Percentiles rank a stretch among this genome's conserved stretches.
Evolutionary conservation across 2,329 filamentous ascomycete species (phyloP).

Genomic region (Aspergillus puulaauensis): DNA sequence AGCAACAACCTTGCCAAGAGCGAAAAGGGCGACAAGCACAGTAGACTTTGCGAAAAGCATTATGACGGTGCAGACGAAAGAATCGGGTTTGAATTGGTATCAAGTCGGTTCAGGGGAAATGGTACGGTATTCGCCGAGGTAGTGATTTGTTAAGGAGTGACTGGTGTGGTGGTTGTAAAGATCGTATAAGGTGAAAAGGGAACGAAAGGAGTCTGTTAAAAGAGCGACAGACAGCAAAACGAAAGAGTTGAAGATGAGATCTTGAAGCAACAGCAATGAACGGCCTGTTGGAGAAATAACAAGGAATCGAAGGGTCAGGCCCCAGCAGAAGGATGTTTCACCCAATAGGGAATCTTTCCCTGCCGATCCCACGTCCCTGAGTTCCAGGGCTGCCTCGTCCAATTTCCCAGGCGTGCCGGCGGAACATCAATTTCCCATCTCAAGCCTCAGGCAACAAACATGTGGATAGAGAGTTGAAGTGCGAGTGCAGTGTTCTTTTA

Average conservation of each 20-base stretch:
- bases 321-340: constrained; percentile 9
- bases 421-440: not conserved
- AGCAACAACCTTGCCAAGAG: constrained; percentile 43
- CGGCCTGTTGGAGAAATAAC: constrained; percentile 2
- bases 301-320: constrained; percentile 16
- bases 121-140: not conserved
- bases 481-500: too few relatives aligned
- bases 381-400: not conserved
- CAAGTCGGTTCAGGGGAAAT: constrained; percentile 12
- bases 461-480: not conserved
- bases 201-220: constrained; percentile 8
- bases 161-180: constrained; percentile 7
- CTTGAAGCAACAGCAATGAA: not conserved
- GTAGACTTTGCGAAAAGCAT: constrained; percentile 49
- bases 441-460: not conserved
- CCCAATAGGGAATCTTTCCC: constrained; percentile 12
- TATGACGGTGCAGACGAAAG: constrained; percentile 18
- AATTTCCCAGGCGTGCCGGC: not conserved
- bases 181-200: constrained; percentile 6
- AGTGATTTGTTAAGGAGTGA: constrained; percentile 14
- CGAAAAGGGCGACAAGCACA: constrained; percentile 45
- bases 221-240: constrained; percentile 20
- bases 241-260: constrained; percentile 16
- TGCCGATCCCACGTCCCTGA: constrained; percentile 9
- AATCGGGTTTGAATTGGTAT: not conserved